Percentiles rank a stretch among this genome's conserved stretches.
These are phyloP conservation scores for Fomitopsis serialis DNA, from an alignment of 768 basidiomycete genomes.

Conservation along the genomic window DNA sequence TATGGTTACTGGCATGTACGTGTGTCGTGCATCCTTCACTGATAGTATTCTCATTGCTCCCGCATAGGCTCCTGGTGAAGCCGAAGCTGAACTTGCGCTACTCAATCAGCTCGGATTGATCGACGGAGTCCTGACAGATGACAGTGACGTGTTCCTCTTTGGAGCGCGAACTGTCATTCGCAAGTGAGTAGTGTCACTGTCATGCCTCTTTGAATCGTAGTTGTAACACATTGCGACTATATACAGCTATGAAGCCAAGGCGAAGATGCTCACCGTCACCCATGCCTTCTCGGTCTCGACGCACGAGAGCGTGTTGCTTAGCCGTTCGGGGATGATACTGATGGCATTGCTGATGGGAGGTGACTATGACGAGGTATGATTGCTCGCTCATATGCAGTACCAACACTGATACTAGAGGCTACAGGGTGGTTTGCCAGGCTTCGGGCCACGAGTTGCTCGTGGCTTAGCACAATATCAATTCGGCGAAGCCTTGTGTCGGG, in stretches of 20 bases:
- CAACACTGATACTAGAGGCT: background rate
- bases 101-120: background rate
- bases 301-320: no score
- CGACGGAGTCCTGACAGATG: background rate
- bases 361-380: no score
- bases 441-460: background rate
- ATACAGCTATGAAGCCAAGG: background rate
- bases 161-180: background rate
- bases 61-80: background rate
- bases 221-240: background rate
- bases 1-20: constrained; percentile 22
- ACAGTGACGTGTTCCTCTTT: background rate
- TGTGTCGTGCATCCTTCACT: background rate
- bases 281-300: no score
- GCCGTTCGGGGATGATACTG: no score
- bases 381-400: background rate
- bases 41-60: no score
- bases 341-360: background rate
- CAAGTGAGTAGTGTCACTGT: background rate
- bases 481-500: background rate
- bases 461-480: background rate
- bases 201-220: background rate
- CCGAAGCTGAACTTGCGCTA: background rate
- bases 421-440: background rate
- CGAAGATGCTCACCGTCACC: no score